phyloP scores from a whole-genome alignment of 2,329 filamentous ascomycete genomes.

The Bipolaris oryzae region DNA sequence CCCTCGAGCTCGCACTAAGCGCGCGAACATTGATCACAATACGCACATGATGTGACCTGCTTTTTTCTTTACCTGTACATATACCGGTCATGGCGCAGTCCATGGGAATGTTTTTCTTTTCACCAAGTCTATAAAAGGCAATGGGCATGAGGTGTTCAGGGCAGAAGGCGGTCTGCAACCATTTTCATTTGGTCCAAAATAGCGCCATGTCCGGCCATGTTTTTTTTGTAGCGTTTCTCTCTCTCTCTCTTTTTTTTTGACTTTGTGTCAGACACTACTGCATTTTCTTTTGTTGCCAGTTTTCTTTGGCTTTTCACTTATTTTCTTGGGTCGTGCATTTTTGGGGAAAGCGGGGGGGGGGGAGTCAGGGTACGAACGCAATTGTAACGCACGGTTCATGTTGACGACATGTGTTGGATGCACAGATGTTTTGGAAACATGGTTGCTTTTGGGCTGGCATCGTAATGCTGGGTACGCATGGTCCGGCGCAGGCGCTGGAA shows the following conservation, averaged over 20 bases:
- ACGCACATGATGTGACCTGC: conserved; percentile 12
- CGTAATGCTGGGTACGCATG: conserved; percentile 29
- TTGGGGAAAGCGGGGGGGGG: conserved; percentile 19
- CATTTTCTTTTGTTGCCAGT: conserved; percentile 26
- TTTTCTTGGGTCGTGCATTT: conserved; percentile 26
- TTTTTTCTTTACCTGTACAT: conserved; percentile 35
- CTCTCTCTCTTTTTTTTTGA: neutral
- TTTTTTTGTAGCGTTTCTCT: conserved; percentile 11
- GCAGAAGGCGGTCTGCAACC: conserved; percentile 20
- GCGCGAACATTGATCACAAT: conserved; percentile 11
- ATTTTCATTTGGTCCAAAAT: conserved; percentile 16
- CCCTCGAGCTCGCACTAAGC: conserved; percentile 8
- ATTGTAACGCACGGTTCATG: conserved; percentile 14
- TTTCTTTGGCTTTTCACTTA: conserved; percentile 21
- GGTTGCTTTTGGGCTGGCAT: conserved; percentile 34
- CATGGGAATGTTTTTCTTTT: conserved; percentile 20
- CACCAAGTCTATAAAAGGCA: conserved; percentile 20
- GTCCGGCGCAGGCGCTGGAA: conserved; percentile 43
- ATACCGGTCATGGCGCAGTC: conserved; percentile 29
- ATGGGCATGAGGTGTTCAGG: conserved; percentile 17
- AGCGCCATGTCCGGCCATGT: conserved; percentile 12
- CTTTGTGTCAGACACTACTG: conserved; percentile 5
- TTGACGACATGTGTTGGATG: conserved; percentile 17
- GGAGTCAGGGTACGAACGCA: conserved; percentile 13
- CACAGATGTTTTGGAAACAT: conserved; percentile 19